A percentile compares a stretch with the other conserved stretches of the same genome.
phyloP scores from a whole-genome alignment of 176 grass and related monocot genomes.

The Phragmites australis region DNA sequence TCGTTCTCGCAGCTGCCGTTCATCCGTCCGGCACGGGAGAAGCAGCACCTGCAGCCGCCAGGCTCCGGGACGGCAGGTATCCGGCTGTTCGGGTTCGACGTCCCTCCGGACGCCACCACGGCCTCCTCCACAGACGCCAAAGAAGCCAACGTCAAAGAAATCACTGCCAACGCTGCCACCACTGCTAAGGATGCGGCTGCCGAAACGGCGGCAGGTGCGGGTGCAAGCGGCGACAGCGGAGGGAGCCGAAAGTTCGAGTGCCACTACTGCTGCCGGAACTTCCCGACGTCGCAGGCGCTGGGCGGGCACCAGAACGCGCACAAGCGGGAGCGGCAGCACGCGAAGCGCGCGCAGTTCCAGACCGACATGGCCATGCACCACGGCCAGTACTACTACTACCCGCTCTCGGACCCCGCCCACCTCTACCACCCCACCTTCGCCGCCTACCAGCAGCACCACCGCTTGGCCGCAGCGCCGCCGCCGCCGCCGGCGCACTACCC shows the following conservation, averaged over 20 bases:
- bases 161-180: conserved; percentile 4
- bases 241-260: conserved; percentile 66
- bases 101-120: conserved; percentile 42
- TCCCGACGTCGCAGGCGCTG: conserved; percentile 84
- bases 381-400: conserved; percentile 40
- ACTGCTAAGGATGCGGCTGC: background rate
- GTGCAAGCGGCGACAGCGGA: background rate
- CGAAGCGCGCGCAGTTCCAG: conserved; percentile 75
- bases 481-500: conserved; percentile 61
- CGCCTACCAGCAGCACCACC: conserved; percentile 35
- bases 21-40: conserved; percentile 34
- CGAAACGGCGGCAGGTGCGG: background rate
- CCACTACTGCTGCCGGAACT: conserved; percentile 90
- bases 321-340: conserved; percentile 82
- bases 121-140: background rate
- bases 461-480: conserved; percentile 26
- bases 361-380: conserved; percentile 58
- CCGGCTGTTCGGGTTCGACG: conserved; percentile 77
- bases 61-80: conserved; percentile 29
- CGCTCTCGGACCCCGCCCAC: conserved; percentile 8
- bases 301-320: conserved; percentile 91
- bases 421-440: conserved; percentile 41
- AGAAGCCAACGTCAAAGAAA: conserved; percentile 13
- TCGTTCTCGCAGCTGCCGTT: conserved; percentile 82
- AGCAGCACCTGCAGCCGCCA: conserved; percentile 13